Evolutionary conservation across 768 basidiomycete genomes (phyloP).

Genomic region (Hericium coralloides): DNA sequence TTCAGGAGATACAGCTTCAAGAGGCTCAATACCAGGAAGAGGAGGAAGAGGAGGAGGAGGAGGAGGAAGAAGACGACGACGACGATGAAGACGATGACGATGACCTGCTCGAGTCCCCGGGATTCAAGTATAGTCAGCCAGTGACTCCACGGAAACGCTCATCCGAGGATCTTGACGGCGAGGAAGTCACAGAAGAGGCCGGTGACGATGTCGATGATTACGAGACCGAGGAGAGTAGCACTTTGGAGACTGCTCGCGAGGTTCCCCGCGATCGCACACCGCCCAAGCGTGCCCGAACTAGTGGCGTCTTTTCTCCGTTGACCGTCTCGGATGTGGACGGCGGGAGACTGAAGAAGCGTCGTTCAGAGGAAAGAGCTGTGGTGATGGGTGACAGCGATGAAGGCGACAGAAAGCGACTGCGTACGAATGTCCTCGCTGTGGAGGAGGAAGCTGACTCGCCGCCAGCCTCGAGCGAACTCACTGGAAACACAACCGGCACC

Average conservation of each 20-base stretch:
- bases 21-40: slow-evolving; percentile 14
- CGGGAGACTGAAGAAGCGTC: slow-evolving; percentile 8
- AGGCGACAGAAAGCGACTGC: not conserved
- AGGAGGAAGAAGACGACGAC: slow-evolving; percentile 18
- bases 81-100: slow-evolving; percentile 26
- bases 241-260: slow-evolving; percentile 12
- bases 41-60: slow-evolving; percentile 7
- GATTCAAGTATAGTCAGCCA: no score
- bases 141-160: not conserved
- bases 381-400: not conserved
- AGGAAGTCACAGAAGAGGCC: slow-evolving; percentile 18
- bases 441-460: not conserved
- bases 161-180: slow-evolving; percentile 20
- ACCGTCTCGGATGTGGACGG: slow-evolving; percentile 8
- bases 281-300: slow-evolving; percentile 31
- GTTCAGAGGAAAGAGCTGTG: slow-evolving; percentile 7
- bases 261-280: slow-evolving; percentile 23
- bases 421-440: not conserved
- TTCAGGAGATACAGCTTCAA: slow-evolving; percentile 17
- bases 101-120: slow-evolving; percentile 3
- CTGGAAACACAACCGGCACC: not conserved
- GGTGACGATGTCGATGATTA: slow-evolving; percentile 26
- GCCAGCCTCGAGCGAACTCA: not conserved
- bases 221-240: slow-evolving; percentile 20
- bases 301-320: slow-evolving; percentile 14